These are phyloP conservation scores for Phytophthora agathidicida DNA, from an alignment of 352 stramenopile genomes.

Conservation along the genomic window DNA sequence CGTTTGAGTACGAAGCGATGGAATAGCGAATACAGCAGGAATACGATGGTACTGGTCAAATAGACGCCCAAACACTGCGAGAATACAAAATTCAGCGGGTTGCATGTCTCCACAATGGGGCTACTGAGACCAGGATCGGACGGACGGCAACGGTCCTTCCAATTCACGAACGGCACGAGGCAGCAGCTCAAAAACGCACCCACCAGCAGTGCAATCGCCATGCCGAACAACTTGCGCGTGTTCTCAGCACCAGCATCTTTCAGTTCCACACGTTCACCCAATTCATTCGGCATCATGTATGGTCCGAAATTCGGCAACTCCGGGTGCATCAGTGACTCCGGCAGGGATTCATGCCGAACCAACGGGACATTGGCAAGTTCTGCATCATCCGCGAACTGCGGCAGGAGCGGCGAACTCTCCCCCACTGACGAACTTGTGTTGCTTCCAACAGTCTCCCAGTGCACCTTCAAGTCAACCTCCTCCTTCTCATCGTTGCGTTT, in stretches of 20 bases:
- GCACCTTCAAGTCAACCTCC: constrained; percentile 5
- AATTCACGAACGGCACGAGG: constrained; percentile 81
- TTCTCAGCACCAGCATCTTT: constrained; percentile 54
- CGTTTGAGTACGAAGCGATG: constrained; percentile 75
- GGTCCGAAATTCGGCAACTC: constrained; percentile 86
- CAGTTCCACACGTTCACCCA: constrained; percentile 65
- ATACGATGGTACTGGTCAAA: constrained; percentile 73
- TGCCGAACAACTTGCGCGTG: constrained; percentile 65
- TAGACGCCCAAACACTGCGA: constrained; percentile 87
- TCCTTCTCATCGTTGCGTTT: neutral
- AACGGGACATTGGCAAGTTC: constrained; percentile 12
- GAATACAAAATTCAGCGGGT: constrained; percentile 85
- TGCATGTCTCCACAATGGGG: constrained; percentile 66
- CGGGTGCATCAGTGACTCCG: constrained; percentile 64
- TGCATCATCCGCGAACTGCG: constrained; percentile 26
- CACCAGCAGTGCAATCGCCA: constrained; percentile 66
- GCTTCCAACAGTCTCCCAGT: constrained; percentile 19
- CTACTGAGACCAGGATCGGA: constrained; percentile 19
- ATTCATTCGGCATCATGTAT: constrained; percentile 74
- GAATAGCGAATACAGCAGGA: constrained; percentile 81
- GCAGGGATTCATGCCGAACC: constrained; percentile 50
- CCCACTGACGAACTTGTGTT: constrained; percentile 20
- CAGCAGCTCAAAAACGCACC: constrained; percentile 76
- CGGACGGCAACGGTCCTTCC: constrained; percentile 65
- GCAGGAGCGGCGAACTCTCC: constrained; percentile 51